Base-by-base conservation (phyloP, 2,329 filamentous ascomycete species). In the Pseudogymnoascus sp. region DNA sequence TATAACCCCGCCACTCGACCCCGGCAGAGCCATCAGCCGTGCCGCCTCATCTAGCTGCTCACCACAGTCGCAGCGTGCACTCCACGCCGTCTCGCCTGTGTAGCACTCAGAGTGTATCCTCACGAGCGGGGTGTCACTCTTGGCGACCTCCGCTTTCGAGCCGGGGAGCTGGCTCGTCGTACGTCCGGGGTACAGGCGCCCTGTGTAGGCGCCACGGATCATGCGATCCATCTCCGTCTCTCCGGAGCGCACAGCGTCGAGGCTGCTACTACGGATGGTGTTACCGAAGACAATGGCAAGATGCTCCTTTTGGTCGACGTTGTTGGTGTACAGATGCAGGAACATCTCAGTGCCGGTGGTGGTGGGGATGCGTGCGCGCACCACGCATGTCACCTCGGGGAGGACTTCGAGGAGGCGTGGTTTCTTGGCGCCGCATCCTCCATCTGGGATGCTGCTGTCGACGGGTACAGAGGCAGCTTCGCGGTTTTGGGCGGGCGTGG, bases 61-160 rank as follows among this genome's bases (percentile, higher is more conserved):
- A 63, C 94, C 94, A 74, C 94, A 99, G 77, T 99, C 94, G 77
- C 94, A 99, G 28, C 94, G 87, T 37, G 94, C 93, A 6, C 92
- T 97, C 94, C 94, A 97, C 0, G 95, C 94, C 0, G 94, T 99
- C 79, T 99, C 94, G 64, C 94, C 94, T 0, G 94, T 99, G 76
- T 99, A 99, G 77, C 94, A 99, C 76, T 99, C 94, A 2, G 91
- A 96, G 75, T 99, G 94, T 72, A 99, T 99, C 63, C 94, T 84
- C 56, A 99, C 93, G 40, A 99, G 79, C 0, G 94, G 91, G 1
- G 88, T 76, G 3, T 71, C 72, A 4, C 44, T 40, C 61, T 53
- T 61, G 60, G 28, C 42, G 35, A 11, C 60, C 21, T 38, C 28
- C 18, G 23, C 18, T 28, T 63, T 33, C 10, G 31, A 14, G n/a